Conservation (phyloP, 257 asterid genomes). For the Solanum rostratum region DNA sequence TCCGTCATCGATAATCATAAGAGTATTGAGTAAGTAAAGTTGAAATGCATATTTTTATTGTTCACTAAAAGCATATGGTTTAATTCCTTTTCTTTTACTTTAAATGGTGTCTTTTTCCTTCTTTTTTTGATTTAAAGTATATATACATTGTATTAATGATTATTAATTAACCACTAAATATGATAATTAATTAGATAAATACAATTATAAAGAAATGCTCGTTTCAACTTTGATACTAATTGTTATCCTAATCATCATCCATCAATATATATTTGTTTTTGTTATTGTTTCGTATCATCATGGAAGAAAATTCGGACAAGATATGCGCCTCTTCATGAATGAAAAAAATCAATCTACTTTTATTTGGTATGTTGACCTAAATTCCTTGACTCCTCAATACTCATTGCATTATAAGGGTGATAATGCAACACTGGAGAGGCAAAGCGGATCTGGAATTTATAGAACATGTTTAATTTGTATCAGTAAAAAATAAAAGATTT, state of each 20-base stretch:
- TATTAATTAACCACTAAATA: background rate
- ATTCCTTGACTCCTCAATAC: too few relatives aligned
- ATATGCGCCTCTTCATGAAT: too few relatives aligned
- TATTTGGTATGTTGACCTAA: too few relatives aligned
- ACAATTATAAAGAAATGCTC: background rate
- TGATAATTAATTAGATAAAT: background rate
- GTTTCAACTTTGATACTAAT: background rate
- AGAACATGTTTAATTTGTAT: background rate
- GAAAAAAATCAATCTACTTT: too few relatives aligned
- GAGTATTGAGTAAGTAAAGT: background rate
- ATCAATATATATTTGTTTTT: background rate
- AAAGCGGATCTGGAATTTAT: background rate
- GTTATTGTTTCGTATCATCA: too few relatives aligned
- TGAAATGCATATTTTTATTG: background rate
- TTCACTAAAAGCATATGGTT: background rate
- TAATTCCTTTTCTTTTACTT: background rate
- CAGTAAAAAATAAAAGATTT: background rate
- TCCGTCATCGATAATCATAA: background rate
- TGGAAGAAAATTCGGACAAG: too few relatives aligned
- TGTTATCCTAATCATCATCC: constrained; percentile 1
- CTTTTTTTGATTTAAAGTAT: background rate
- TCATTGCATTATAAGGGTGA: background rate
- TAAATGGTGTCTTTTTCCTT: background rate
- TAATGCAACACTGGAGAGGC: background rate
- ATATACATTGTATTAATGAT: background rate